Conservation (phyloP, 345 rosid species). For the Raphanus raphanistrum region DNA sequence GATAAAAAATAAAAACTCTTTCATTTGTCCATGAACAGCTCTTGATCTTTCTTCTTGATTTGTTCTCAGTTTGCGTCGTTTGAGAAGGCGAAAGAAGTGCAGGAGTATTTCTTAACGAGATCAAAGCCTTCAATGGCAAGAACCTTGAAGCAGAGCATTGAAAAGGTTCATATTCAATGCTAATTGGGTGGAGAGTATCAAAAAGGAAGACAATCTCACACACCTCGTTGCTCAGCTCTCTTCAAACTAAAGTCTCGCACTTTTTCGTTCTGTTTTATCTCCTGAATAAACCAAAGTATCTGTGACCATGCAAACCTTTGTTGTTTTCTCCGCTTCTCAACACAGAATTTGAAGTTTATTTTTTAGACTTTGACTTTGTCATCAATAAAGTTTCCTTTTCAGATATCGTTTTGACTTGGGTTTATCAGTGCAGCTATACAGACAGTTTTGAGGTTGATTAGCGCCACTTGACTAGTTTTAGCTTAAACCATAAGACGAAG, state of each 20-base stretch:
- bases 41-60: background rate
- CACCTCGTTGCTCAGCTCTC: slow-evolving; percentile 54
- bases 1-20: background rate
- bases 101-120: slow-evolving; percentile 74
- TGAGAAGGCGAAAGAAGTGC: slow-evolving; percentile 76
- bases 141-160: slow-evolving; percentile 94
- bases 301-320: slow-evolving; percentile 2
- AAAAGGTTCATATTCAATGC: slow-evolving; percentile 72
- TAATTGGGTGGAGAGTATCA: slow-evolving; percentile 73
- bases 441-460: background rate
- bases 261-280: background rate
- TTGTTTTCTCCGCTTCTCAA: background rate
- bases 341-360: background rate
- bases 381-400: slow-evolving; percentile 12
- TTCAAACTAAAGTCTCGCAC: slow-evolving; percentile 2
- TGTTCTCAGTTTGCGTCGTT: slow-evolving; percentile 74
- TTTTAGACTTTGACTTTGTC: background rate
- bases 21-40: background rate
- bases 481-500: background rate
- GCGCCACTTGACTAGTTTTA: background rate
- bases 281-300: slow-evolving; percentile 2
- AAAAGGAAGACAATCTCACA: slow-evolving; percentile 52
- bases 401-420: background rate
- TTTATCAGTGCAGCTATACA: background rate
- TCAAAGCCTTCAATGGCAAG: slow-evolving; percentile 61